Base-by-base conservation (phyloP, 805 yeast species). In the Sugiyamaella valdiviana region DNA sequence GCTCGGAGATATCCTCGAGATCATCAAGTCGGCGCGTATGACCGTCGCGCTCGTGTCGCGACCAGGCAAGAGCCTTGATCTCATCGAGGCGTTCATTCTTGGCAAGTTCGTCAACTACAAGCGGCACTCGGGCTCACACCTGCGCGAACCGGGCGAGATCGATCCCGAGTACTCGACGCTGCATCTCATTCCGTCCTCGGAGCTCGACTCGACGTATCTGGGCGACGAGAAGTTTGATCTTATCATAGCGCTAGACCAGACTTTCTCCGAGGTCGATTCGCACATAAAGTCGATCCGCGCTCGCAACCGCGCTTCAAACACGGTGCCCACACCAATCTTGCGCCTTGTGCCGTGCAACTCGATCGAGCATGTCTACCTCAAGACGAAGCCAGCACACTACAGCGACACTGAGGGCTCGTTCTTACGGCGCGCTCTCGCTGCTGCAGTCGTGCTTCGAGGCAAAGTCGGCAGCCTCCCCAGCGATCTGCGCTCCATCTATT, bases 381-480 rank as follows among this genome's bases (percentile, higher is more conserved):
- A 58, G 16, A 59, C 15, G 35, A 38, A 68, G 67, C 56, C 39
- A 40, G 22, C 20, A 23, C 29, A 32, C 40, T 6, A n/a, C 24
- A 24, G 36, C 23, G 36, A 26, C 15, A 19, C 52, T 50, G 66
- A 55, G 37, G 61, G 68, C 26, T 71, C 72, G 20, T 77, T 78
- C 55, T 68, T 88, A 39, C 82, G 79, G 53, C 80, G 79, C 42
- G 80, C 84, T 7, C 80, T 90, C 1, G 86, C 95, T 0, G 88
- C 95, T 0, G 75, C 84, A 16, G 95, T 89, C 2, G 86, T 89
- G 24, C 65, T 88, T 45, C 70, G 96, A 57, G 95, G 85, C 54
- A 74, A 82, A 51, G 88, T 84, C 12, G 98, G 98, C 6, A 76
- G 77, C 42, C 63, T 91, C 39, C 93, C 96, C 1, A 83, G 88